Conservation (phyloP, 2,329 filamentous ascomycete species). For the Penicillium sclerotigenum region DNA sequence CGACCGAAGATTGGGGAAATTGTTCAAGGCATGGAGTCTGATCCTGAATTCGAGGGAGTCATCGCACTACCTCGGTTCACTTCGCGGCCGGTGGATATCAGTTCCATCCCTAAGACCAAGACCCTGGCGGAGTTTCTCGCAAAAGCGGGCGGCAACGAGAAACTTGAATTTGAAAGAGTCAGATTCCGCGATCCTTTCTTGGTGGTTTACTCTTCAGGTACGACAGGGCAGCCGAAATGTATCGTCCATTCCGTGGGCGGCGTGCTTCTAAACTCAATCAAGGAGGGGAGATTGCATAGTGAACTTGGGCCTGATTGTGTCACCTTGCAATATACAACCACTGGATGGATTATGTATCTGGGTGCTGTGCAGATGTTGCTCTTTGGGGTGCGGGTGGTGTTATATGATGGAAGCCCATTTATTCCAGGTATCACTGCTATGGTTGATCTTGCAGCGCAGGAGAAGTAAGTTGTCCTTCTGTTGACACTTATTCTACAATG, state of each 20-base stretch:
- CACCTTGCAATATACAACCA: slow-evolving; percentile 62
- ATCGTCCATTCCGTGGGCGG: slow-evolving; percentile 67
- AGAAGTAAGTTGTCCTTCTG: slow-evolving; percentile 10
- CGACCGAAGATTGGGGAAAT: slow-evolving; percentile 68
- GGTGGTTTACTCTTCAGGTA: slow-evolving; percentile 75
- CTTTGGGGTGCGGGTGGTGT: slow-evolving; percentile 58
- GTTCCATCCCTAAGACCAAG: slow-evolving; percentile 3
- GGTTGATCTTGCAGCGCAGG: slow-evolving; percentile 58
- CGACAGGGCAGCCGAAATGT: slow-evolving; percentile 79
- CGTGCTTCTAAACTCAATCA: slow-evolving; percentile 41
- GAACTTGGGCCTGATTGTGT: slow-evolving; percentile 44
- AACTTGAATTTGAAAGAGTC: slow-evolving; percentile 57
- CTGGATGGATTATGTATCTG: slow-evolving; percentile 88
- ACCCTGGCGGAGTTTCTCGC: slow-evolving; percentile 10
- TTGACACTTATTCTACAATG: background rate
- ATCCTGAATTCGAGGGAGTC: slow-evolving; percentile 57
- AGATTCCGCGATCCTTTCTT: slow-evolving; percentile 72
- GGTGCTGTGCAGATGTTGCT: slow-evolving; percentile 58
- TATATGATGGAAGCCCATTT: slow-evolving; percentile 86
- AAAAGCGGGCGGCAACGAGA: slow-evolving; percentile 24
- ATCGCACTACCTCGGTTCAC: slow-evolving; percentile 14
- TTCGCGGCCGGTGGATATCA: slow-evolving; percentile 11
- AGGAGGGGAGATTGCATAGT: slow-evolving; percentile 60
- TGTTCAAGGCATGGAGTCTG: slow-evolving; percentile 59
- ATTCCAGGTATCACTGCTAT: slow-evolving; percentile 57